These are phyloP conservation scores for Panicum hallii DNA, from an alignment of 202 grass and related monocot species.

Conservation along the genomic window DNA sequence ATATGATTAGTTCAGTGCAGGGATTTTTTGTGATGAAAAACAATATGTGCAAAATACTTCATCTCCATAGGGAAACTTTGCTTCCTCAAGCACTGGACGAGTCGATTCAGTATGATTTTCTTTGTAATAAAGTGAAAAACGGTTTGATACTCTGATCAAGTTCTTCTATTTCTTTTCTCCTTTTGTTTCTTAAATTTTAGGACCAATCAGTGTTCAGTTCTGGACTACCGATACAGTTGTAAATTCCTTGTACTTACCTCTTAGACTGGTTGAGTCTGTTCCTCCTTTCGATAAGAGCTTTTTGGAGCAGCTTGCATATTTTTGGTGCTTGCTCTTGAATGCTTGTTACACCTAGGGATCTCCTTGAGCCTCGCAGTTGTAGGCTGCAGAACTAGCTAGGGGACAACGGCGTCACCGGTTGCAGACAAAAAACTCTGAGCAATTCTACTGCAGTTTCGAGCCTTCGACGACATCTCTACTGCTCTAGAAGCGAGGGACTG, in stretches of 20 bases:
- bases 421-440: conserved; percentile 52
- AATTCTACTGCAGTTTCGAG: not conserved
- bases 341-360: conserved; percentile 34
- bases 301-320: conserved; percentile 3
- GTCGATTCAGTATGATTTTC: not conserved
- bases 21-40: not conserved
- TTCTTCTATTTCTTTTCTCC: not conserved
- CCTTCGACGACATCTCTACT: conserved; percentile 3
- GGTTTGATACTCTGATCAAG: not conserved
- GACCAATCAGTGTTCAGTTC: not conserved
- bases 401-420: conserved; percentile 29
- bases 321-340: conserved; percentile 34
- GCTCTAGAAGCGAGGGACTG: not conserved
- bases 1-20: not conserved
- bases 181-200: not conserved
- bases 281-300: not conserved
- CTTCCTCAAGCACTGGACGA: not conserved
- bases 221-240: not conserved
- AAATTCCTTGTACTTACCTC: not conserved
- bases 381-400: conserved; percentile 41
- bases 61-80: not conserved
- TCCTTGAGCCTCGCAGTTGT: conserved; percentile 35
- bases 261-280: not conserved
- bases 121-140: not conserved
- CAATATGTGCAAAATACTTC: no score